phyloP scores from a whole-genome alignment of 2,329 filamentous ascomycete genomes.

The Huntiella moniliformis region DNA sequence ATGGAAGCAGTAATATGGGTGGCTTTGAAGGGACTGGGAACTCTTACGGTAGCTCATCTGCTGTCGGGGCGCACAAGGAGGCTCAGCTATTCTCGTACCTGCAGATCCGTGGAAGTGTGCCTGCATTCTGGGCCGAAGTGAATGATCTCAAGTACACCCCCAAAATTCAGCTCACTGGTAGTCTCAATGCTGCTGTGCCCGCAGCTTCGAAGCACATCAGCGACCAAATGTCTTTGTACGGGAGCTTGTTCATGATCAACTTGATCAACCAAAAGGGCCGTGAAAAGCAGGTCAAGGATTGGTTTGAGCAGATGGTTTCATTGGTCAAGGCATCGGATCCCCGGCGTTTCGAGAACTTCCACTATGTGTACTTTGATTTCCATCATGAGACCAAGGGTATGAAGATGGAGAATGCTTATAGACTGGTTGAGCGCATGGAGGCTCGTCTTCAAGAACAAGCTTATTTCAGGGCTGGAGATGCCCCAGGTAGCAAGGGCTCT shows the following conservation, averaged over 20 bases:
- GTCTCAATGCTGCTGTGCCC: slow-evolving; percentile 58
- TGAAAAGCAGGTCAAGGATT: slow-evolving; percentile 73
- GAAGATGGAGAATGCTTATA: slow-evolving; percentile 76
- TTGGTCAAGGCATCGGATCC: slow-evolving; percentile 55
- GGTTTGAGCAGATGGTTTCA: slow-evolving; percentile 81
- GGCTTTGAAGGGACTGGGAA: slow-evolving; percentile 53
- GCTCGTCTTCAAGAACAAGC: slow-evolving; percentile 59
- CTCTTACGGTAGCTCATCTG: slow-evolving; percentile 56
- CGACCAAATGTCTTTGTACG: slow-evolving; percentile 83
- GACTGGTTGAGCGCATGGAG: slow-evolving; percentile 65
- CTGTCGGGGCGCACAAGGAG: slow-evolving; percentile 45
- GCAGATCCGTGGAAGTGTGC: slow-evolving; percentile 89
- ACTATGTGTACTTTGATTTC: slow-evolving; percentile 98
- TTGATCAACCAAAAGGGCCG: slow-evolving; percentile 91
- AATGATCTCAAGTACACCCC: slow-evolving; percentile 86
- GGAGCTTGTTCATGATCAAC: slow-evolving; percentile 94
- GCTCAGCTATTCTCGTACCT: slow-evolving; percentile 86
- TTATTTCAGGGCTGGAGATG: slow-evolving; percentile 86
- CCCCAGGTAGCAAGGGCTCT: slow-evolving; percentile 50
- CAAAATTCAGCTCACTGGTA: slow-evolving; percentile 61
- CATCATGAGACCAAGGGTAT: slow-evolving; percentile 94
- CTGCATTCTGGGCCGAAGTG: slow-evolving; percentile 89
- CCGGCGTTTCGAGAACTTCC: slow-evolving; percentile 57
- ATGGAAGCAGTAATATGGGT: slow-evolving; percentile 47
- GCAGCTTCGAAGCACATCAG: slow-evolving; percentile 77